phyloP scores from a whole-genome alignment of 1,284 basidiomycete genomes.

The Ganoderma sp. region DNA sequence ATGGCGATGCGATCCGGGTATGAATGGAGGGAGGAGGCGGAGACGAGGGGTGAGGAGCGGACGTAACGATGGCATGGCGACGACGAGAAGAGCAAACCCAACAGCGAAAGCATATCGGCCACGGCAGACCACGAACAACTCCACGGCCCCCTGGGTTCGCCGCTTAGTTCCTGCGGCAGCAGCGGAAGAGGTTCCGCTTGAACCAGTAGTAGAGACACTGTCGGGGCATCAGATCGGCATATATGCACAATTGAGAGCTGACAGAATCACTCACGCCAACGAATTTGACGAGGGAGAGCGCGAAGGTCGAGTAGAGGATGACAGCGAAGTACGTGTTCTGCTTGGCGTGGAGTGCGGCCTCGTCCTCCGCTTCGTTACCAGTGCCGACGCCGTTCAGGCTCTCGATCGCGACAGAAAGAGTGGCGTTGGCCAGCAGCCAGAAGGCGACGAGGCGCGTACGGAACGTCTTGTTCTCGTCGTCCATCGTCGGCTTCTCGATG shows the following conservation, averaged over 20 bases:
- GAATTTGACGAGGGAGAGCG: slow-evolving; percentile 81
- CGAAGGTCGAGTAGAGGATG: slow-evolving; percentile 92
- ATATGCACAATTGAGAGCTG: not conserved
- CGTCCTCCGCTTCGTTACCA: slow-evolving; percentile 48
- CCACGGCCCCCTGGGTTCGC: not conserved
- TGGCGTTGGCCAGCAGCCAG: slow-evolving; percentile 88
- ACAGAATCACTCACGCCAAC: slow-evolving; percentile 65
- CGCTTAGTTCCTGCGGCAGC: slow-evolving; percentile 73
- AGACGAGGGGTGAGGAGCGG: not conserved
- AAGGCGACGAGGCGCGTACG: slow-evolving; percentile 84
- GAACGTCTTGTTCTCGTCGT: slow-evolving; percentile 94
- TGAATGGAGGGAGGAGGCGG: slow-evolving; percentile 3
- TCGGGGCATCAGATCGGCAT: slow-evolving; percentile 4
- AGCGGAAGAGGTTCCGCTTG: slow-evolving; percentile 82
- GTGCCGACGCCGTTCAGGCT: slow-evolving; percentile 80
- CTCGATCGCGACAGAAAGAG: slow-evolving; percentile 81
- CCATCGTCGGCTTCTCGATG: slow-evolving; percentile 84
- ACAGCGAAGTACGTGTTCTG: slow-evolving; percentile 84
- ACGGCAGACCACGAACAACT: slow-evolving; percentile 4
- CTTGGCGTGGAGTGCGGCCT: slow-evolving; percentile 56
- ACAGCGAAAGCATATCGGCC: slow-evolving; percentile 9
- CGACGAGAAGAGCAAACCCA: slow-evolving; percentile 12
- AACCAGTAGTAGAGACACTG: slow-evolving; percentile 85
- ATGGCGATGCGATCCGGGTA: slow-evolving; percentile 21
- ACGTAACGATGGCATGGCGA: slow-evolving; percentile 18